Base-by-base conservation (phyloP, 345 rosid species). In the Gynandropsis gynandra region DNA sequence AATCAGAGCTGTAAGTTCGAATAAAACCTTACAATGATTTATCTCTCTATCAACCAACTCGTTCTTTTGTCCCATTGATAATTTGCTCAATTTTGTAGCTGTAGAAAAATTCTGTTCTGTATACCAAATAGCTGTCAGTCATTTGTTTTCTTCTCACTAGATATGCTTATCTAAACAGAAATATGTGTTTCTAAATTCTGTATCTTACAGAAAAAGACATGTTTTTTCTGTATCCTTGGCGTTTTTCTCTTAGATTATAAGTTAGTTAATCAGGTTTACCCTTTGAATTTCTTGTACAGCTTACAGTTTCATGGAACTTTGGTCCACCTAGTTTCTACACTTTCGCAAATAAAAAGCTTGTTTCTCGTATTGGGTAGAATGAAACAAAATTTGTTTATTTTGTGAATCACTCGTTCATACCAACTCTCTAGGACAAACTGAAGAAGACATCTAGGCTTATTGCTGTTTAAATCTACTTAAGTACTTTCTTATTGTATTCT, bases 1-100 rank as follows among this genome's bases (percentile, higher is more conserved):
- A 10, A 80, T 85, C 19, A 87, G 80, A 77, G 97, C 96, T 14
- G 98, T 87, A 68, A 75, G 93, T 79, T 36, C 21, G 39, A 14
- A 19, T 33, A 16, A 10, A 27, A 47, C 19, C 9, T 39, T 48
- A 2, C 3, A 18, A 19, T 12, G 43, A 52, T 16, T 36, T 36
- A 10, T 36, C 40, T 2, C n/a, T 47, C 3, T 32, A 9, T 16
- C 27, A 29, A 10, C 10, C 6, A 29, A 13, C 10, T 43, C 42
- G 5, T 10, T 9, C 10, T 7, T 17, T 56, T 45, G 19, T 44
- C 10, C 29, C 29, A 24, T 24, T 43, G 27, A 31, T 36, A 16
- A 1, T 58, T 31, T 27, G 19, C 21, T 39, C 31, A 48, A 40
- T 21, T 16, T 41, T 24, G 29, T 24, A 24, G 19, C 4, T 47